Evolutionary conservation across 345 rosid species (phyloP).

Genomic region (Dimocarpus longan): DNA sequence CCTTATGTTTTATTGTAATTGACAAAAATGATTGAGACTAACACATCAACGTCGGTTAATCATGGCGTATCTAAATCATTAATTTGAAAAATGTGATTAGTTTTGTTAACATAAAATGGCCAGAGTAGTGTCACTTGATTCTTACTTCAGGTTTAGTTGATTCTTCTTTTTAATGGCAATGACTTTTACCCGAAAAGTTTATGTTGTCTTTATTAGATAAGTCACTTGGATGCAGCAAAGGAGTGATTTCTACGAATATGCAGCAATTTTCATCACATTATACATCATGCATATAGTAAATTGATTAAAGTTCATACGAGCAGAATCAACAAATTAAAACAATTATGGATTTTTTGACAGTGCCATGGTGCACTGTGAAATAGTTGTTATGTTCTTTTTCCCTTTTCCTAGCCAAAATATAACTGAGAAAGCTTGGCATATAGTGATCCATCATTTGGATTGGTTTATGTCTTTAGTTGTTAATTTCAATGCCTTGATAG

Average conservation of each 20-base stretch:
- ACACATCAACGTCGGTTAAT: neutral
- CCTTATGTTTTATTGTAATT: neutral
- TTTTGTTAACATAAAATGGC: neutral
- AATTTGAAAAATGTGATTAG: neutral
- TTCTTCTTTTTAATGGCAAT: no score
- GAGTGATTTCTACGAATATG: no score
- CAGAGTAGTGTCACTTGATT: neutral
- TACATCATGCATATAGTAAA: neutral
- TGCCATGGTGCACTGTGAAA: neutral
- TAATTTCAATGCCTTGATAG: no score
- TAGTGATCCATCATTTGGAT: no score
- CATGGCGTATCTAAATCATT: constrained; percentile 4
- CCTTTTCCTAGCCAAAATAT: no score
- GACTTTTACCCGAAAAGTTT: no score
- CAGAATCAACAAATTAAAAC: neutral
- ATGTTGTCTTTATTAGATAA: no score
- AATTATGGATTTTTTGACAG: neutral
- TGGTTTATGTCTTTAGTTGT: no score
- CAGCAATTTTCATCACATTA: no score
- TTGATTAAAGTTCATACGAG: neutral
- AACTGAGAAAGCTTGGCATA: no score
- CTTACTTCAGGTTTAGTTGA: neutral
- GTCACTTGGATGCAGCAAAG: no score
- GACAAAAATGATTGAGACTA: constrained; percentile 1
- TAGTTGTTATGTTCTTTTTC: no score